Conservation (phyloP, 441 rosid genomes). For the Pelargonium citronellum region DNA sequence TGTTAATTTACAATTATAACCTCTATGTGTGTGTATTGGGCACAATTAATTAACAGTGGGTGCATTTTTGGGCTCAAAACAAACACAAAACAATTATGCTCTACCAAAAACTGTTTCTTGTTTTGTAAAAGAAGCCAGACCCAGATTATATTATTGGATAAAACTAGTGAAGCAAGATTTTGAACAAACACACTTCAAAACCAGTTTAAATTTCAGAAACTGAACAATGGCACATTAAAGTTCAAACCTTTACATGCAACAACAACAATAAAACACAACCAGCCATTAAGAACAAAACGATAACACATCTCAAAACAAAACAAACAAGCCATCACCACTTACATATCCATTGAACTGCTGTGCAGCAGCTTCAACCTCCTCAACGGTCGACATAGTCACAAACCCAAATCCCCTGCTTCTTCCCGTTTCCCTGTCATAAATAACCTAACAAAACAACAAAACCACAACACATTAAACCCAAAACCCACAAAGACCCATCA, state of each 20-base stretch:
- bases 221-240: too few relatives aligned
- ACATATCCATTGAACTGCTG: constrained; percentile 92
- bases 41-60: too few relatives aligned
- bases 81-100: too few relatives aligned
- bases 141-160: not conserved
- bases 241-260: too few relatives aligned
- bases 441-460: constrained; percentile 44
- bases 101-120: too few relatives aligned
- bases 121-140: not conserved
- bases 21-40: too few relatives aligned
- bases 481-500: not conserved
- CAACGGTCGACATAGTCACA: constrained; percentile 71
- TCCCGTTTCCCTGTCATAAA: constrained; percentile 84
- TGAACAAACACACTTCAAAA: too few relatives aligned
- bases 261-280: not conserved
- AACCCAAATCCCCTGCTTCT: constrained; percentile 97
- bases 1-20: too few relatives aligned
- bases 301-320: not conserved
- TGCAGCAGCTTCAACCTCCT: constrained; percentile 80
- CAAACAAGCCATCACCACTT: constrained; percentile 23
- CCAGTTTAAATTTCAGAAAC: too few relatives aligned
- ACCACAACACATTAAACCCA: not conserved
- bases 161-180: not conserved
- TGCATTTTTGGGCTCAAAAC: too few relatives aligned
- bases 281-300: not conserved